A percentile compares a stretch with the other conserved stretches of the same genome.
phyloP scores from a whole-genome alignment of 352 stramenopile genomes.

The Globisporangium spiculum region DNA sequence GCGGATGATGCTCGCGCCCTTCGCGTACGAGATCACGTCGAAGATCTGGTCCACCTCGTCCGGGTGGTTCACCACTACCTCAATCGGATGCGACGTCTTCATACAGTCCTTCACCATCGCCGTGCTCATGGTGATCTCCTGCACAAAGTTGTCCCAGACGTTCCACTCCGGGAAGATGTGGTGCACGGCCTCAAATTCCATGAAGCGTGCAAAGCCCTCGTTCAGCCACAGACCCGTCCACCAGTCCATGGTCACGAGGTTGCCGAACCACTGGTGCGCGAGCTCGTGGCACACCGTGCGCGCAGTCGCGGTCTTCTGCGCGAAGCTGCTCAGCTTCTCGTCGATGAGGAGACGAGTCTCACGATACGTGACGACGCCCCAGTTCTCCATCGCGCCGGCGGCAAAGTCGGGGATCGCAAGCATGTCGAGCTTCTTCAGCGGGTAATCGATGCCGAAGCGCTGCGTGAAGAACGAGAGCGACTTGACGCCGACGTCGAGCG shows the following conservation, averaged over 20 bases:
- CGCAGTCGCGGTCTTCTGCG: constrained; percentile 80
- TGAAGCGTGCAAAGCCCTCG: constrained; percentile 97
- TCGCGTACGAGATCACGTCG: constrained; percentile 97
- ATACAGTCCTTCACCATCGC: constrained; percentile 93
- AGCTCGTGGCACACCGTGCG: constrained; percentile 98
- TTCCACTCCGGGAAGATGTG: constrained; percentile 93
- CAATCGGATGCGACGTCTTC: constrained; percentile 91
- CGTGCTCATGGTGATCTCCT: constrained; percentile 65
- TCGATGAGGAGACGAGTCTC: constrained; percentile 92
- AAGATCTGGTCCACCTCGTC: constrained; percentile 99
- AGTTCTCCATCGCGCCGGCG: constrained; percentile 96
- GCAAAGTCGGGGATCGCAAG: constrained; percentile 96
- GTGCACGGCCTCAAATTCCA: constrained; percentile 93
- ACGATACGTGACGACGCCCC: constrained; percentile 96
- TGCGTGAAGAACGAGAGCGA: constrained; percentile 72
- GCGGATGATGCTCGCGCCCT: constrained; percentile 82
- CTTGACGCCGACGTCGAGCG: constrained; percentile 71
- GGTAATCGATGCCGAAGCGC: constrained; percentile 89
- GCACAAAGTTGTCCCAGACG: constrained; percentile 96
- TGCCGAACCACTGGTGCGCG: constrained; percentile 97
- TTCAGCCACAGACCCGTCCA: constrained; percentile 97
- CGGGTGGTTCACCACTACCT: constrained; percentile 91
- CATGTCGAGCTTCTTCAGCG: constrained; percentile 98
- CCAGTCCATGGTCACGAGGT: constrained; percentile 99
- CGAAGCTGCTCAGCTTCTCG: constrained; percentile 59